phyloP scores from a whole-genome alignment of 768 basidiomycete genomes.

The Porphyrellus cyaneotinctus region DNA sequence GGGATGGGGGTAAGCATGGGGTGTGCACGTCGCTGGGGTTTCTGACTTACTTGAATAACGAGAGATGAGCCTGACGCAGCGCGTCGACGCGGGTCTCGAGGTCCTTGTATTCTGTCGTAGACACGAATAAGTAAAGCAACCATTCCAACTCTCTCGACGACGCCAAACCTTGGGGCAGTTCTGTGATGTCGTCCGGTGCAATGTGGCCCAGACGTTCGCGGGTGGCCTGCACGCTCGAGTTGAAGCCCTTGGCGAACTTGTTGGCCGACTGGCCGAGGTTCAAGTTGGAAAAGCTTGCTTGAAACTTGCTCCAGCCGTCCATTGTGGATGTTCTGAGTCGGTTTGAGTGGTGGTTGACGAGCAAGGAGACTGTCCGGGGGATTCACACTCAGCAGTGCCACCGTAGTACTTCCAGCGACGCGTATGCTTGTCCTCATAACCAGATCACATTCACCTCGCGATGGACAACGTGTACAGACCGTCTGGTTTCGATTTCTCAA shows the following conservation, averaged over 20 bases:
- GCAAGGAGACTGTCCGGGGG: not conserved
- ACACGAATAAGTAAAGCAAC: too few species aligned
- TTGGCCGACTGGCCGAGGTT: slow-evolving; percentile 74
- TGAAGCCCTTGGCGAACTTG: slow-evolving; percentile 77
- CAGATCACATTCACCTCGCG: too few species aligned
- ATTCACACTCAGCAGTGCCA: slow-evolving; percentile 14
- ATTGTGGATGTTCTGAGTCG: slow-evolving; percentile 28
- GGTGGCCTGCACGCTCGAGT: slow-evolving; percentile 80
- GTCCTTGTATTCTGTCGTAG: slow-evolving; percentile 84
- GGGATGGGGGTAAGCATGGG: not conserved
- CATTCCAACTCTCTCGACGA: too few species aligned
- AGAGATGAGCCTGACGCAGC: slow-evolving; percentile 70
- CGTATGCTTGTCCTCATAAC: slow-evolving; percentile 26
- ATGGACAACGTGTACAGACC: slow-evolving; percentile 35
- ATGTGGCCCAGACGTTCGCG: slow-evolving; percentile 88
- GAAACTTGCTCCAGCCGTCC: slow-evolving; percentile 65
- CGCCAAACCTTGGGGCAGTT: slow-evolving; percentile 74
- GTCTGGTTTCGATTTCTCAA: slow-evolving; percentile 77
- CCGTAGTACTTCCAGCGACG: slow-evolving; percentile 27
- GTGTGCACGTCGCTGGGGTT: not conserved
- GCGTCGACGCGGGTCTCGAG: slow-evolving; percentile 95
- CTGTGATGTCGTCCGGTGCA: slow-evolving; percentile 89
- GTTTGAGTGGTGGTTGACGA: not conserved
- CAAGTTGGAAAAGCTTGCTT: slow-evolving; percentile 55
- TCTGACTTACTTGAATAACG: slow-evolving; percentile 65